A percentile compares a stretch with the other conserved stretches of the same genome.
Evolutionary conservation across 140 eudicot genomes (phyloP).

Genomic region (Senecio squalidus): DNA sequence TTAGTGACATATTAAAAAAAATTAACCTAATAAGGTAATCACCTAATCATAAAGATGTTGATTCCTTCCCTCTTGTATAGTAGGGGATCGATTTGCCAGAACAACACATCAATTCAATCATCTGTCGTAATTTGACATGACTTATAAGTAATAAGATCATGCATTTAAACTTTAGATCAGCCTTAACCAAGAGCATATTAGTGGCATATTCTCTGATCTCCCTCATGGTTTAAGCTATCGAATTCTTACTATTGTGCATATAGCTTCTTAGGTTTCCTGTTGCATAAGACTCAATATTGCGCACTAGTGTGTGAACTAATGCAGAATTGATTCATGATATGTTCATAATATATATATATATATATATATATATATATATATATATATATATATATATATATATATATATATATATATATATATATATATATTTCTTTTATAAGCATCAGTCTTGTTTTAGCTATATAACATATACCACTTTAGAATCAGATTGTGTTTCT

Average conservation of each 20-base stretch:
- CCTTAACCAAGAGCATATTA: conserved; percentile 3
- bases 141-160: conserved; percentile 2
- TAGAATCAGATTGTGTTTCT: too few species aligned
- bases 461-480: too few species aligned
- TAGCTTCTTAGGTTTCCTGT: background rate
- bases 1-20: background rate
- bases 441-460: background rate
- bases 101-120: background rate
- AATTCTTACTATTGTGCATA: background rate
- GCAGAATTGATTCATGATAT: conserved; percentile 16
- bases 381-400: too few species aligned
- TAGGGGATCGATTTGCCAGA: background rate
- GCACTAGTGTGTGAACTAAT: conserved; percentile 9
- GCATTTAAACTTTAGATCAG: background rate
- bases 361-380: too few species aligned
- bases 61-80: conserved; percentile 1
- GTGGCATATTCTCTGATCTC: background rate
- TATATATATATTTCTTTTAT: background rate
- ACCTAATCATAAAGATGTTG: background rate
- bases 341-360: background rate
- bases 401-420: too few species aligned
- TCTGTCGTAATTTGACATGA: conserved; percentile 3
- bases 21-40: background rate
- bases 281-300: background rate
- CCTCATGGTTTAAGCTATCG: background rate